Evolutionary conservation across 2,329 filamentous ascomycete species (phyloP).

Genomic region (Nothopassalora personata): DNA sequence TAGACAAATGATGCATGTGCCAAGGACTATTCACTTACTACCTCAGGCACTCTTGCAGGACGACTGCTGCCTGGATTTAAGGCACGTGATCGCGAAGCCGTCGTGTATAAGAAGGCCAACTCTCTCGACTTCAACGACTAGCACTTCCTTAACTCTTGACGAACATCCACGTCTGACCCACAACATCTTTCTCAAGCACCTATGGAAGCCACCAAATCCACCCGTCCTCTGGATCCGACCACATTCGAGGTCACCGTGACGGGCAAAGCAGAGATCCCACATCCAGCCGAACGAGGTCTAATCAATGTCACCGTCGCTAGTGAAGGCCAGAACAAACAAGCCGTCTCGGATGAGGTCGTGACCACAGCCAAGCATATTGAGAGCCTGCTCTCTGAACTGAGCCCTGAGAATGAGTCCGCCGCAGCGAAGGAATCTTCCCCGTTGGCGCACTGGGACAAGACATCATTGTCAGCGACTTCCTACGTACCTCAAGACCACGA

Average conservation of each 20-base stretch:
- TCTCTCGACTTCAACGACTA: not conserved
- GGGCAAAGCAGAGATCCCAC: constrained; percentile 19
- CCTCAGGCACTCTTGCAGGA: not conserved
- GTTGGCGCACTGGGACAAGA: constrained; percentile 24
- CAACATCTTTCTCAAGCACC: not conserved
- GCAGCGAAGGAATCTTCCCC: constrained; percentile 15
- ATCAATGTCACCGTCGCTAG: constrained; percentile 21
- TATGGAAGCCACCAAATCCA: constrained; percentile 1
- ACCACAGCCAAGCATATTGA: constrained; percentile 22
- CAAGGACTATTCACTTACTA: not conserved
- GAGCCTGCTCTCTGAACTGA: constrained; percentile 13
- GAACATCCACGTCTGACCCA: not conserved
- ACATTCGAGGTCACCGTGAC: constrained; percentile 18
- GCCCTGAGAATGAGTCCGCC: constrained; percentile 8
- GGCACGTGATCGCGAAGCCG: not conserved
- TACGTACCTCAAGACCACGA: constrained; percentile 13
- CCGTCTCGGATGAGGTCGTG: constrained; percentile 21
- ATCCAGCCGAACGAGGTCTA: constrained; percentile 20
- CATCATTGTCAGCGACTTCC: constrained; percentile 17
- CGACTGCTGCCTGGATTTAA: not conserved
- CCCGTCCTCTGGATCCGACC: not conserved
- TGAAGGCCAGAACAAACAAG: constrained; percentile 18
- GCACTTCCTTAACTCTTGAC: not conserved
- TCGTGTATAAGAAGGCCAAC: not conserved
- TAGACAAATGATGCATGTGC: not conserved